Conservation (phyloP, 2,329 filamentous ascomycete genomes). For the Sclerotinia minor region DNA sequence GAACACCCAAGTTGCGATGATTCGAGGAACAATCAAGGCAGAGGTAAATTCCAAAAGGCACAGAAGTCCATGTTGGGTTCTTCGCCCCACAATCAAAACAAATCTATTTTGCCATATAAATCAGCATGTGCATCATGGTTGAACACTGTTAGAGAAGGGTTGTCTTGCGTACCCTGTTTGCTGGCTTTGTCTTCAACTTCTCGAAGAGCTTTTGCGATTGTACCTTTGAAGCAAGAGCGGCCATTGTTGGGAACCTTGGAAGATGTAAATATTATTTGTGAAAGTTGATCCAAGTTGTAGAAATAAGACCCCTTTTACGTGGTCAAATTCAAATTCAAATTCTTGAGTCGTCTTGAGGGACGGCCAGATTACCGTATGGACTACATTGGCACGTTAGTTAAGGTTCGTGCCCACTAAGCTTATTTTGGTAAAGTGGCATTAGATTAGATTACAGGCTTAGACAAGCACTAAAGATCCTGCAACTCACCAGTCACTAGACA, state of each 20-base stretch:
- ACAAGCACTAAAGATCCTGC: too few relatives aligned
- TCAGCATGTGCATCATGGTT: conserved; percentile 28
- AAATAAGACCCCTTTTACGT: conserved; percentile 28
- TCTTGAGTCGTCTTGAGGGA: conserved; percentile 22
- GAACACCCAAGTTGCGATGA: conserved; percentile 95
- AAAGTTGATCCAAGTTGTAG: background rate
- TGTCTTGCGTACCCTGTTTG: conserved; percentile 74
- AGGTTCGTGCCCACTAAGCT: conserved; percentile 16
- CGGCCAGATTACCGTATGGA: conserved; percentile 39
- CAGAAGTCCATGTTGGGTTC: conserved; percentile 97
- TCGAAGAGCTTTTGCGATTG: conserved; percentile 97
- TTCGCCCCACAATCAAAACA: conserved; percentile 98
- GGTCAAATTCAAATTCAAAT: conserved; percentile 4
- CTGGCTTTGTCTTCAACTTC: conserved; percentile 90
- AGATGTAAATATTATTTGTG: conserved; percentile 2
- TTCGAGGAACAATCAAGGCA: conserved; percentile 97
- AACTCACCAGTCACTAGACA: too few relatives aligned
- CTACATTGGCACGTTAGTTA: background rate
- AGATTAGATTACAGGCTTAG: background rate
- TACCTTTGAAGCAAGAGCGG: conserved; percentile 76
- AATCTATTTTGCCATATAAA: conserved; percentile 56
- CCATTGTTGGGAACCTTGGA: conserved; percentile 51
- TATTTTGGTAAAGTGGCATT: conserved; percentile 8
- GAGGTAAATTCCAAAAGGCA: conserved; percentile 95
- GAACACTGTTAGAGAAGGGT: conserved; percentile 34